Percentiles rank a stretch among this genome's conserved stretches.
These are phyloP conservation scores for Leccinellum rugosiceps DNA, from an alignment of 768 basidiomycete species.

Conservation along the genomic window DNA sequence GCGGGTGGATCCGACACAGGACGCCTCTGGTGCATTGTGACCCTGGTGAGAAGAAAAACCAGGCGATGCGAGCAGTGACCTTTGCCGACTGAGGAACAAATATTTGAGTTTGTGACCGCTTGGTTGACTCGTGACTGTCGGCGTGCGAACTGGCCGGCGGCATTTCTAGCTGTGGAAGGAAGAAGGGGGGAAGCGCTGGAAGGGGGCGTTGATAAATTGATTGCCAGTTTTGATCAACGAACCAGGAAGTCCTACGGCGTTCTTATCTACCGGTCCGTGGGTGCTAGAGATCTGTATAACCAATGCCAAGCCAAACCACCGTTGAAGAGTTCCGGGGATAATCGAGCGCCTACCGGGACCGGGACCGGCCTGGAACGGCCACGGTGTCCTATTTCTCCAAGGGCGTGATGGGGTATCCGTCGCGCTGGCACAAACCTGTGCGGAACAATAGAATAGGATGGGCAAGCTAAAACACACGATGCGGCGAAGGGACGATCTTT, in stretches of 20 bases:
- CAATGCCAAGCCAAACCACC: not conserved
- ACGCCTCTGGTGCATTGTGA: slow-evolving; percentile 1
- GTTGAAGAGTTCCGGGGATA: not conserved
- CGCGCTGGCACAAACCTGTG: not conserved
- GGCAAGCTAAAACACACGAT: not conserved
- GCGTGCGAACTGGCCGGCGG: slow-evolving; percentile 15
- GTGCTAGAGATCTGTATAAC: not conserved
- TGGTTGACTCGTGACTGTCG: not conserved
- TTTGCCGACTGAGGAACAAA: not conserved
- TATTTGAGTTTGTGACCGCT: slow-evolving; percentile 10
- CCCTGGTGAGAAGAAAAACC: slow-evolving; percentile 1
- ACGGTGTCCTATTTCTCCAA: not conserved
- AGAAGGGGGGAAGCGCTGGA: not conserved
- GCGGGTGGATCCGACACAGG: not conserved
- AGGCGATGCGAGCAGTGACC: not conserved
- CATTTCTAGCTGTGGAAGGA: not conserved
- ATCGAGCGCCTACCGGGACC: not conserved
- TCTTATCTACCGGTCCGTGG: not conserved
- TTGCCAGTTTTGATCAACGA: not conserved
- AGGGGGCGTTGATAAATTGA: not conserved
- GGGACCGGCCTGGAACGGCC: not conserved
- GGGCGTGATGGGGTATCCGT: not conserved
- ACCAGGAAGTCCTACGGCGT: not conserved
- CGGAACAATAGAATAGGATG: slow-evolving; percentile 11
- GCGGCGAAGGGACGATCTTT: slow-evolving; percentile 9